Percentiles rank a stretch among this genome's conserved stretches.
These are phyloP conservation scores for Angophora floribunda DNA, from an alignment of 345 rosid species.

Conservation along the genomic window DNA sequence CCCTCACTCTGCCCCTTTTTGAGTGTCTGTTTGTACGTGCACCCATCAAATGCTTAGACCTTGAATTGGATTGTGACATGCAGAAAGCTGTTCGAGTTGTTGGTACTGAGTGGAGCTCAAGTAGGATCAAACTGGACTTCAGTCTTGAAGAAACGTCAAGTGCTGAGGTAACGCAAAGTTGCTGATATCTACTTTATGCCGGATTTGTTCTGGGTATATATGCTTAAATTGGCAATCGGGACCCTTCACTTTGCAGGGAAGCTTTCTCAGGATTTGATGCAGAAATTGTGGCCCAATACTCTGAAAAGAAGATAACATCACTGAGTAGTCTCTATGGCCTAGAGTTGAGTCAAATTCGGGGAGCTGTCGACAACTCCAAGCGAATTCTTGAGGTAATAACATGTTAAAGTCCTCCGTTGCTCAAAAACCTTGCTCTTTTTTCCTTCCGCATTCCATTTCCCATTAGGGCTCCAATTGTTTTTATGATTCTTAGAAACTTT, in stretches of 20 bases:
- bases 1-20: not conserved
- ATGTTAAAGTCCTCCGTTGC: not conserved
- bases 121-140: conserved; percentile 79
- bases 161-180: conserved; percentile 24
- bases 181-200: not conserved
- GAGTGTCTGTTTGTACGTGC: not conserved
- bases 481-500: not conserved
- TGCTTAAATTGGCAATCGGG: not conserved
- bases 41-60: not conserved
- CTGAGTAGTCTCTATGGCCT: conserved; percentile 30
- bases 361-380: conserved; percentile 49
- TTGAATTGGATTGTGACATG: not conserved
- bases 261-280: conserved; percentile 53
- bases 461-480: not conserved
- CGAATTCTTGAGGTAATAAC: conserved; percentile 39
- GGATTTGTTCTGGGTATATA: not conserved
- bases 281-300: conserved; percentile 25
- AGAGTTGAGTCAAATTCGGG: conserved; percentile 42
- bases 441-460: too few species aligned
- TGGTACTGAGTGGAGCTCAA: conserved; percentile 62
- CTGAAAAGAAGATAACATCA: conserved; percentile 40
- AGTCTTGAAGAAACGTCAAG: conserved; percentile 50
- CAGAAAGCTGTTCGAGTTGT: conserved; percentile 57
- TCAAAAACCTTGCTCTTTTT: not conserved
- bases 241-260: conserved; percentile 18